Evolutionary conservation across 2,329 filamentous ascomycete genomes (phyloP).

Genomic region (Fusarium tanahbumbuense): DNA sequence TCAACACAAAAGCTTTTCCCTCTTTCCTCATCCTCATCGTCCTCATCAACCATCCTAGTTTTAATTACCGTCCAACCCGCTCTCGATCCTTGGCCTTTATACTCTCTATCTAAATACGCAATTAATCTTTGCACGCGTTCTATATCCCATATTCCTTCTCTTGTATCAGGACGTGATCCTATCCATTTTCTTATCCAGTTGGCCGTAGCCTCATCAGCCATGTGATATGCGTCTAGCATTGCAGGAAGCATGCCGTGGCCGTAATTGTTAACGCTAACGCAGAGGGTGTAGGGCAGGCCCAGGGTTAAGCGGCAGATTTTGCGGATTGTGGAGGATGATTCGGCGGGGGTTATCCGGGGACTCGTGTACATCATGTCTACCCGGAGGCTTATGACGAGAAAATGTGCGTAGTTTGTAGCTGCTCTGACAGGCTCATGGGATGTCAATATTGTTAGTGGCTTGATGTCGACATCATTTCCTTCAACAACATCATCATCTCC

Average conservation of each 20-base stretch:
- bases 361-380: slow-evolving; percentile 31
- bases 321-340: background rate
- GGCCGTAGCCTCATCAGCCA: slow-evolving; percentile 6
- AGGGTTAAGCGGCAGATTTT: slow-evolving; percentile 28
- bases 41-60: slow-evolving; percentile 29
- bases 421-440: slow-evolving; percentile 26
- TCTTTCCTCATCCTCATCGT: slow-evolving; percentile 3
- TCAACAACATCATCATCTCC: background rate
- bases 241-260: slow-evolving; percentile 36
- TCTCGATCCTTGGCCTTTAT: slow-evolving; percentile 10
- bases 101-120: slow-evolving; percentile 28
- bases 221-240: slow-evolving; percentile 31
- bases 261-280: slow-evolving; percentile 28
- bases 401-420: slow-evolving; percentile 32
- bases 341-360: background rate
- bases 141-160: slow-evolving; percentile 38
- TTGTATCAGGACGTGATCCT: slow-evolving; percentile 1
- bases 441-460: background rate
- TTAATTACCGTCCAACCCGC: slow-evolving; percentile 28
- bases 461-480: background rate
- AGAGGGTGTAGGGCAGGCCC: slow-evolving; percentile 13
- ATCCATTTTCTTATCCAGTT: slow-evolving; percentile 33
- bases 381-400: slow-evolving; percentile 20
- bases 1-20: slow-evolving; percentile 26
- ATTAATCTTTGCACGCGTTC: slow-evolving; percentile 25